Base-by-base conservation (phyloP, 23 red algal species). In the Gracilaria domingensis region DNA sequence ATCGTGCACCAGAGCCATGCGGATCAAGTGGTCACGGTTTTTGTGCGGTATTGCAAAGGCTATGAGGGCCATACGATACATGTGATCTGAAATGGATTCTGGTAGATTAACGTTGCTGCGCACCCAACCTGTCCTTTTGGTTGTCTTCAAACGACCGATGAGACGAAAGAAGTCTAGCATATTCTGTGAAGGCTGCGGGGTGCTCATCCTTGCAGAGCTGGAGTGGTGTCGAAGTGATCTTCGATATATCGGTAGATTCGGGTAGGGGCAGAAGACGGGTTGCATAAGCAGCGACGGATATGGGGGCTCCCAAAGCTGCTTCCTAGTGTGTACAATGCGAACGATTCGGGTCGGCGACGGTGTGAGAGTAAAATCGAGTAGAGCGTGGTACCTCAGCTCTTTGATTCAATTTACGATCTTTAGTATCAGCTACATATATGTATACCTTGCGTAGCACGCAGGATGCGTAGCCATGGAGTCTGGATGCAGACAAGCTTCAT, bases 1-100 rank as follows among this genome's bases (percentile, higher is more conserved):
- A 92, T 99, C 97, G 81, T 99, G 97, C 28, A 96, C 94, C 16
- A 96, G 74, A 51, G 97, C 97, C 51, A 99, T 77, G 34, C 93
- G 95, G 75, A 96, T 75, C 39, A 83, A 61, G 32, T 79, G 88
- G 58, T 62, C 82, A 25, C 82, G 58, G 42, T 57, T 64, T 8
- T 53, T 20, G 16, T 75, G 51, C 24, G 50, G 35, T 12, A 76
- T 33, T 2, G 73, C 21, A 4, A 99, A 66, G 59, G 94, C 79
- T 12, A 96, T 91, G 34, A 99, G 54, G 8, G 94, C 84, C 97
- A 96, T 94, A 13, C 97, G 82, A 66, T 99, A 96, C 97, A 96
- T 96, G 75, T 99, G 97, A 66, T 94, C 94, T 8, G 84, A 58
- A n/a, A 99, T 92, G n/a, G 88, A 90, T 79, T 99, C 97, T 8